Conservation (phyloP, 192 early-diverging fungal species). For the Neocallimastix lanati region DNA sequence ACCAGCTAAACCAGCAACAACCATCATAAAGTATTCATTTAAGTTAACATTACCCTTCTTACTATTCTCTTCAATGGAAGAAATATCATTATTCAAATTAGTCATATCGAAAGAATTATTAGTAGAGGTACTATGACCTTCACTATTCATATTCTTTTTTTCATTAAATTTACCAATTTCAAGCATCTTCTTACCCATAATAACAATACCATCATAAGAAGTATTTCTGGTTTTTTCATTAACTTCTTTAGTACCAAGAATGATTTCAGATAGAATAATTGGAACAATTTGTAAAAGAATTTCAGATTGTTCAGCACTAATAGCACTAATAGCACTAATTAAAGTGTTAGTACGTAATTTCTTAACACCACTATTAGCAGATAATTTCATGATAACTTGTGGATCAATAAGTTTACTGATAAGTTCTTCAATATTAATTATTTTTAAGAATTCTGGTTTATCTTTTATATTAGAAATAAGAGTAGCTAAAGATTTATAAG, state of each 20-base stretch:
- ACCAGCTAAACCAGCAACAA: slow-evolving; percentile 83
- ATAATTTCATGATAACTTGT: slow-evolving; percentile 34
- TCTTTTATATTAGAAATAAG: slow-evolving; percentile 7
- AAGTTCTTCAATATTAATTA: slow-evolving; percentile 36
- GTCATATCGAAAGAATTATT: no score
- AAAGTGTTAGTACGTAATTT: slow-evolving; percentile 60
- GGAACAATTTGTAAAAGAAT: slow-evolving; percentile 68
- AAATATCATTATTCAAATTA: slow-evolving; percentile 14
- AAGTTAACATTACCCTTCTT: slow-evolving; percentile 21
- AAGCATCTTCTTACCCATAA: slow-evolving; percentile 80
- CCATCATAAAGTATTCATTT: slow-evolving; percentile 81
- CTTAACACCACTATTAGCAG: slow-evolving; percentile 48
- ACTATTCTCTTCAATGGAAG: background rate
- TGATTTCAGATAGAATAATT: slow-evolving; percentile 70
- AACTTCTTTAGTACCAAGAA: slow-evolving; percentile 80
- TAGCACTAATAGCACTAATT: slow-evolving; percentile 34
- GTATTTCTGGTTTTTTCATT: slow-evolving; percentile 68
- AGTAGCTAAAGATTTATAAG: slow-evolving; percentile 62
- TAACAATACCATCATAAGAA: slow-evolving; percentile 68
- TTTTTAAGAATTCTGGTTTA: slow-evolving; percentile 7
- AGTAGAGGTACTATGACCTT: slow-evolving; percentile 32
- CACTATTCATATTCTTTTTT: slow-evolving; percentile 11
- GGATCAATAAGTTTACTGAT: slow-evolving; percentile 37
- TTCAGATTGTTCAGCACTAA: slow-evolving; percentile 1
- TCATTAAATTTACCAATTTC: slow-evolving; percentile 1